Percentiles rank a stretch among this genome's conserved stretches.
These are phyloP conservation scores for Spinacia oleracea DNA, from an alignment of 179 eudicot genomes.

Conservation along the genomic window DNA sequence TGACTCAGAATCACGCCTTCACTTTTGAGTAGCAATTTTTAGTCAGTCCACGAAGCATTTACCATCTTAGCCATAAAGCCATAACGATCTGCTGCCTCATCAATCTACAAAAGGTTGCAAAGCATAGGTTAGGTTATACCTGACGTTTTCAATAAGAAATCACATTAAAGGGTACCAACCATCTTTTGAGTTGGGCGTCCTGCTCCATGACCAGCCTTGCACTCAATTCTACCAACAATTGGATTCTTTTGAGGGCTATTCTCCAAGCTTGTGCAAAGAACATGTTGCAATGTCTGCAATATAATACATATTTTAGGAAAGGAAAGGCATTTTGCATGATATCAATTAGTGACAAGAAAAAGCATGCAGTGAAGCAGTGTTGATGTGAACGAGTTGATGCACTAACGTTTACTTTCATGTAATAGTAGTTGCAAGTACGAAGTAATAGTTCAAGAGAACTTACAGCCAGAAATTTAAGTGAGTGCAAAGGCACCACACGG, in stretches of 20 bases:
- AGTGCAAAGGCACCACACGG: conserved; percentile 93
- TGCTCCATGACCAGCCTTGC: conserved; percentile 93
- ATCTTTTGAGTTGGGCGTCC: conserved; percentile 86
- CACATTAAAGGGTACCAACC: conserved; percentile 33
- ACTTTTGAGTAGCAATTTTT: neutral
- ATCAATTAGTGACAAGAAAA: neutral
- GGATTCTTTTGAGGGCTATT: conserved; percentile 87
- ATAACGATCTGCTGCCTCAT: conserved; percentile 77
- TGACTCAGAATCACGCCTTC: neutral
- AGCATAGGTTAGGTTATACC: conserved; percentile 5
- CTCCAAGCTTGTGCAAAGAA: conserved; percentile 77
- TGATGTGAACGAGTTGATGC: neutral
- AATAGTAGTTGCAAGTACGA: neutral
- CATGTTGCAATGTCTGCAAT: conserved; percentile 78
- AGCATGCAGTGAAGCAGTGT: neutral
- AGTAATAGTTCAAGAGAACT: conserved; percentile 26
- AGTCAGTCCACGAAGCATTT: conserved; percentile 73
- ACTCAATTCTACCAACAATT: conserved; percentile 82
- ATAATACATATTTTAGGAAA: neutral
- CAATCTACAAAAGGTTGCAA: conserved; percentile 52
- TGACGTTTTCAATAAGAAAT: neutral
- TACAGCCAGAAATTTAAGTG: conserved; percentile 85
- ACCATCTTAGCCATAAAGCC: conserved; percentile 84
- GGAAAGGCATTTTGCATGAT: neutral
- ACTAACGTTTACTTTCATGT: neutral